phyloP scores from a whole-genome alignment of 2,329 filamentous ascomycete genomes.

The Hypoxylon sp. region DNA sequence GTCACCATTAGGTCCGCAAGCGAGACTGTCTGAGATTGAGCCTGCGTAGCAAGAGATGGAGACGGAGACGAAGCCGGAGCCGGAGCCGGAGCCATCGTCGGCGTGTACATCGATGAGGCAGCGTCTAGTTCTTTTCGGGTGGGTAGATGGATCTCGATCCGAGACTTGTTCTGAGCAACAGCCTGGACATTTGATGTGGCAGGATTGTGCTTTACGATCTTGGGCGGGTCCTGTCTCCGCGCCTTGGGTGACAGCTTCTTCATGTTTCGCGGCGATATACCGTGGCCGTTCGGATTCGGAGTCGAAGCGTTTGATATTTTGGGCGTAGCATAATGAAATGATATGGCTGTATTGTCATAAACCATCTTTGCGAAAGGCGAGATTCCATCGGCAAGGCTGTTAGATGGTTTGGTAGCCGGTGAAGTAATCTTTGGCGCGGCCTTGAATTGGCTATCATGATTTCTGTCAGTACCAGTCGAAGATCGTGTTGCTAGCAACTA shows the following conservation, averaged over 20 bases:
- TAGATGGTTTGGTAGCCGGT: conserved; percentile 50
- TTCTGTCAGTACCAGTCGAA: conserved; percentile 49
- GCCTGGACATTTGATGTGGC: conserved; percentile 54
- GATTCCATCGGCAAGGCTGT: conserved; percentile 59
- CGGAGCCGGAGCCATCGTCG: conserved; percentile 34
- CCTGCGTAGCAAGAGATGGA: conserved; percentile 31
- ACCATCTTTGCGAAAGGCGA: conserved; percentile 67
- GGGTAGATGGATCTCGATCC: conserved; percentile 52
- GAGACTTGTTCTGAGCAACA: conserved; percentile 49
- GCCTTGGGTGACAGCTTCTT: conserved; percentile 55
- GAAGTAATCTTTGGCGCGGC: conserved; percentile 58
- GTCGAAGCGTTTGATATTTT: conserved; percentile 52
- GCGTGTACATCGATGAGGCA: conserved; percentile 40
- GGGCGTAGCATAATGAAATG: conserved; percentile 59
- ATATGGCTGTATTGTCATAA: conserved; percentile 60
- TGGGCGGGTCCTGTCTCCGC: conserved; percentile 51
- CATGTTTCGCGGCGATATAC: conserved; percentile 47
- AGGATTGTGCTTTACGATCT: conserved; percentile 61
- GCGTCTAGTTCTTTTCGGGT: conserved; percentile 49
- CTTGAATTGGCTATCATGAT: conserved; percentile 69
- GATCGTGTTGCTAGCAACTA: not conserved
- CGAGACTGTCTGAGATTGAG: conserved; percentile 53
- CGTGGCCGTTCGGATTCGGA: conserved; percentile 53
- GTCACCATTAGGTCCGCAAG: conserved; percentile 52
- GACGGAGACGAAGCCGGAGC: conserved; percentile 24